Evolutionary conservation across 1,284 basidiomycete genomes (phyloP), one percentile per base, ranked within the genome.

Genomic region (Meira miltonrushii): DNA sequence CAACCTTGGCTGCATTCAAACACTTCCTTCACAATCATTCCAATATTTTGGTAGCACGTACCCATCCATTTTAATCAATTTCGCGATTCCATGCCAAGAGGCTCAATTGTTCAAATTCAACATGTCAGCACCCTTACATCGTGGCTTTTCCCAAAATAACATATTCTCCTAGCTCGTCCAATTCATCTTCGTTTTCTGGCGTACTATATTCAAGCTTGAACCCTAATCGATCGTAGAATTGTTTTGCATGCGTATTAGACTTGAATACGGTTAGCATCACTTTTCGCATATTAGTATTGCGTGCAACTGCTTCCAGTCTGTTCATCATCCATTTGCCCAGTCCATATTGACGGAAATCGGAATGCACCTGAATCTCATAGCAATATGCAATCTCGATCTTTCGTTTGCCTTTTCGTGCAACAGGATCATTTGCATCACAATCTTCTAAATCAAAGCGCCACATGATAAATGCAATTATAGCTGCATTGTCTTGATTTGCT

Each of bases 401-500:
- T 17, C 37, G 4, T 38, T 39, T 39, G 3, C 50, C 50, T 41
- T 13, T n/a, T 53, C 50, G 37, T 13, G 50, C 50, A 13, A 53
- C 17, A n/a, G 12, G 12, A 41, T 53, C 50, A 13, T 53, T 28
- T 53, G n/a, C 3, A 39, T 39, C 13, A 39, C 50, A 53, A 5
- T 53, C 50, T 53, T 53, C 50, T 13, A 4, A n/a, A 41, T 53
- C 50, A 53, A 53, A 53, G 15, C 50, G 50, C 37, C 37, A 53
- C 17, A 23, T 53, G 50, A 38, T 12, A 53, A 53, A 53, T 13
- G 17, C 50, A 25, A 41, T 25, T 19, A 53, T 19, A 12, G 8
- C 13, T n/a, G n/a, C n/a, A n/a, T n/a, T n/a, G 4, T 39, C 28
- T 12, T 13, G 4, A 5, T 53, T 41, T 2, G 19, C 50, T 17